Evolutionary conservation across 2,329 filamentous ascomycete species (phyloP).

Genomic region (Colletotrichum spaethianum): DNA sequence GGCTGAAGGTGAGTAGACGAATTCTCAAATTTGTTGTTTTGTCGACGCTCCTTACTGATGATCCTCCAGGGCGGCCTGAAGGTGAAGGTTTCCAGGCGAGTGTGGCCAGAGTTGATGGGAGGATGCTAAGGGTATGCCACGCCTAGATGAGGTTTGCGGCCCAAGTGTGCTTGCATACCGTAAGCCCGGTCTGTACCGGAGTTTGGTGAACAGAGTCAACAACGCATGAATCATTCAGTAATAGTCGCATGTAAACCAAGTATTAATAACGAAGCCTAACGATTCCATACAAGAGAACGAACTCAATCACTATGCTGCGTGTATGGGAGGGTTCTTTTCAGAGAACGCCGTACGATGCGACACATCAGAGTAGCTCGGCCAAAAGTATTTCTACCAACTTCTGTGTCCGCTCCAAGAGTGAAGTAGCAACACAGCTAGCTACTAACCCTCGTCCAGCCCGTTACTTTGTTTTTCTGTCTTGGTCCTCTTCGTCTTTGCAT

Average conservation of each 20-base stretch:
- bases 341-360: not conserved
- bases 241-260: not conserved
- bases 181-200: too few species aligned
- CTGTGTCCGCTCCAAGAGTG: not conserved
- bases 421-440: too few species aligned
- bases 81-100: slow-evolving; percentile 22
- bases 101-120: slow-evolving; percentile 33
- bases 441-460: too few species aligned
- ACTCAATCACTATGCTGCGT: not conserved
- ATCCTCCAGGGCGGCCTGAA: slow-evolving; percentile 16
- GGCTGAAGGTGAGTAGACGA: slow-evolving; percentile 32
- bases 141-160: not conserved
- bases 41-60: not conserved
- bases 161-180: not conserved
- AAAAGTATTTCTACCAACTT: not conserved
- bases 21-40: not conserved
- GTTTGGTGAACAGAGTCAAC: too few species aligned
- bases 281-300: not conserved
- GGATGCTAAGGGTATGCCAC: slow-evolving; percentile 15
- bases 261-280: not conserved
- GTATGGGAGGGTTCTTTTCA: not conserved
- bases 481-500: too few species aligned
- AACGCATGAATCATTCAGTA: too few species aligned
- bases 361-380: not conserved
- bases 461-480: too few species aligned